A percentile compares a stretch with the other conserved stretches of the same genome.
Evolutionary conservation across 225 moss, liverwort and hornwort genomes (phyloP).

Genomic region (Anthoceros angustus): DNA sequence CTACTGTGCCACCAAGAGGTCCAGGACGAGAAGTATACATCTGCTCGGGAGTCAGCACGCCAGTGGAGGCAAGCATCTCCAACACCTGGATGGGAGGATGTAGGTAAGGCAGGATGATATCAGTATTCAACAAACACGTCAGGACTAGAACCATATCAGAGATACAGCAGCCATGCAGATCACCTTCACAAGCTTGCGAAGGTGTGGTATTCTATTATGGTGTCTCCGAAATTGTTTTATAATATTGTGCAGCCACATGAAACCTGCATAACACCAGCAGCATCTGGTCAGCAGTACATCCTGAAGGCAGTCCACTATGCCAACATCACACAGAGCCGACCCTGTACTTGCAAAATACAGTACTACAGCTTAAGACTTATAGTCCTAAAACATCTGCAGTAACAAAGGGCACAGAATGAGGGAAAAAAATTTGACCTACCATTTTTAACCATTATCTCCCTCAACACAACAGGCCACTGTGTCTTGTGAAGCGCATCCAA

Average conservation of each 20-base stretch:
- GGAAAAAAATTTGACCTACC: conserved; percentile 26
- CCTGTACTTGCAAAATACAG: not conserved
- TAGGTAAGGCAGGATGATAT: not conserved
- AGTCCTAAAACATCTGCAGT: not conserved
- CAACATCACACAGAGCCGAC: not conserved
- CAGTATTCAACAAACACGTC: not conserved
- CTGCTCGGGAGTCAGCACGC: conserved; percentile 31
- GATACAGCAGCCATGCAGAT: not conserved
- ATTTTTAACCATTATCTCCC: conserved; percentile 68
- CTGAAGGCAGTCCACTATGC: not conserved
- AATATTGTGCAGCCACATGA: conserved; percentile 74
- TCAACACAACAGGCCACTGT: conserved; percentile 37
- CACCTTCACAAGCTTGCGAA: conserved; percentile 86
- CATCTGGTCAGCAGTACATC: conserved; percentile 1
- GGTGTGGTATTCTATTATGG: conserved; percentile 72
- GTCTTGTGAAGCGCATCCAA: conserved; percentile 74
- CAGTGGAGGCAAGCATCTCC: conserved; percentile 28
- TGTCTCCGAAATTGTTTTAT: conserved; percentile 69
- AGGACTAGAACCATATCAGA: not conserved
- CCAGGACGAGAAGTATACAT: conserved; percentile 30
- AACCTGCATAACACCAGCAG: conserved; percentile 25
- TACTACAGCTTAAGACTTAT: too few species aligned
- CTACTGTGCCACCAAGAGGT: conserved; percentile 16
- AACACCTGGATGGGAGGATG: conserved; percentile 18
- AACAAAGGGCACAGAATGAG: not conserved